Percentiles rank a stretch among this genome's conserved stretches.
Evolutionary conservation across 148 eudicot genomes (phyloP).

Genomic region (Camellia sinensis): DNA sequence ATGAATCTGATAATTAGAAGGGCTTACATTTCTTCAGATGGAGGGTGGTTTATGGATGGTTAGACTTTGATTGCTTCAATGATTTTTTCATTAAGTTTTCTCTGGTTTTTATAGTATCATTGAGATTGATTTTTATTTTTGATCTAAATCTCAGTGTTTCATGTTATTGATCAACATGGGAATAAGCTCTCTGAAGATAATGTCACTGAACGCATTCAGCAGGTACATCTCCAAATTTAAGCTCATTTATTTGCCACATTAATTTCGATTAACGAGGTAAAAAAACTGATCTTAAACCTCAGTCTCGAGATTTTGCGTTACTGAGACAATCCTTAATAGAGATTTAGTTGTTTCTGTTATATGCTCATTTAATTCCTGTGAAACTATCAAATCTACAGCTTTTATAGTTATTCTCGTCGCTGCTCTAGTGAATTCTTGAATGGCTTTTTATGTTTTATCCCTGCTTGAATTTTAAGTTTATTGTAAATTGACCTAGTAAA

Average conservation of each 20-base stretch:
- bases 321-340: background rate
- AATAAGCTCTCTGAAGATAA: constrained; percentile 63
- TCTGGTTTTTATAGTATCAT: background rate
- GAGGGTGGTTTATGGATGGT: constrained; percentile 80
- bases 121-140: constrained; percentile 6
- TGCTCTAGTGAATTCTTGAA: background rate
- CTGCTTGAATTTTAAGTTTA: background rate
- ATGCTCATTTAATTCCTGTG: background rate
- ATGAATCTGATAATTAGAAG: constrained; percentile 44
- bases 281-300: background rate
- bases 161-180: constrained; percentile 75
- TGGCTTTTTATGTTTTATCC: background rate
- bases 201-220: constrained; percentile 72
- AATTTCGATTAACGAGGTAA: background rate
- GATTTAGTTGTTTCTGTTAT: background rate
- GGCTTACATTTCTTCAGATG: constrained; percentile 72
- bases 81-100: background rate
- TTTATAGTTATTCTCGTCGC: background rate
- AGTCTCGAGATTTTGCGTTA: background rate
- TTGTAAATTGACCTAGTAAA: background rate
- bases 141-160: constrained; percentile 45
- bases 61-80: constrained; percentile 12
- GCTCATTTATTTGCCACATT: background rate
- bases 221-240: constrained; percentile 40
- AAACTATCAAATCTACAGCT: background rate